These are phyloP conservation scores for Fusarium dlaminii DNA, from an alignment of 2,329 filamentous ascomycete species.

Conservation along the genomic window DNA sequence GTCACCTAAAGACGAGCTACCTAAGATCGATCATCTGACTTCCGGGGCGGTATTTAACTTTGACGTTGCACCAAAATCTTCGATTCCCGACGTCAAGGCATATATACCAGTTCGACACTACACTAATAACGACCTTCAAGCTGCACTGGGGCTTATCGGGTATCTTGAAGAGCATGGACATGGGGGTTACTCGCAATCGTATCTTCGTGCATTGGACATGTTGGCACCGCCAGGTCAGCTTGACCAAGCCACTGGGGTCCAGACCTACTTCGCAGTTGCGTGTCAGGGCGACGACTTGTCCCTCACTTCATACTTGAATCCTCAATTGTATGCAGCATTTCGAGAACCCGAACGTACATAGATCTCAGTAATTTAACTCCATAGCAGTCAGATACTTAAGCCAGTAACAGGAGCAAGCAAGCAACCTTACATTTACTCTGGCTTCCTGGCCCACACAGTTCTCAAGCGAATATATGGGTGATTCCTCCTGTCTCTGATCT, in stretches of 20 bases:
- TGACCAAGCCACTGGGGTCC: not conserved
- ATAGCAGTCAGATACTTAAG: not conserved
- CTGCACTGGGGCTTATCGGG: not conserved
- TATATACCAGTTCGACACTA: conserved; percentile 3
- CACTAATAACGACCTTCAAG: not conserved
- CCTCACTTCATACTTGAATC: not conserved
- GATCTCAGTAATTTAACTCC: not conserved
- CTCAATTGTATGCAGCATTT: not conserved
- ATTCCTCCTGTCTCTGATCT: conserved; percentile 19
- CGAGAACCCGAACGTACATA: not conserved
- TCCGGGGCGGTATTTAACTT: not conserved
- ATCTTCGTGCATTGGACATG: not conserved
- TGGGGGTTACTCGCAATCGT: not conserved
- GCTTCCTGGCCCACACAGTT: conserved; percentile 14
- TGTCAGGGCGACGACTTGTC: not conserved
- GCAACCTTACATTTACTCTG: not conserved
- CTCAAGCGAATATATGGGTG: conserved; percentile 18
- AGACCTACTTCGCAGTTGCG: not conserved
- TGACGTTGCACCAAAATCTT: not conserved
- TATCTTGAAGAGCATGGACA: not conserved
- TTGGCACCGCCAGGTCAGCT: not conserved
- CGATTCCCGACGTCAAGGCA: not conserved
- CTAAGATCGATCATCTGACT: not conserved
- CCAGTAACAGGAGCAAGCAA: not conserved
- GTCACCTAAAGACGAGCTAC: not conserved